Percentiles rank a stretch among this genome's conserved stretches.
phyloP scores from a whole-genome alignment of 108 stramenopile genomes.

The Fistulifera solaris region DNA sequence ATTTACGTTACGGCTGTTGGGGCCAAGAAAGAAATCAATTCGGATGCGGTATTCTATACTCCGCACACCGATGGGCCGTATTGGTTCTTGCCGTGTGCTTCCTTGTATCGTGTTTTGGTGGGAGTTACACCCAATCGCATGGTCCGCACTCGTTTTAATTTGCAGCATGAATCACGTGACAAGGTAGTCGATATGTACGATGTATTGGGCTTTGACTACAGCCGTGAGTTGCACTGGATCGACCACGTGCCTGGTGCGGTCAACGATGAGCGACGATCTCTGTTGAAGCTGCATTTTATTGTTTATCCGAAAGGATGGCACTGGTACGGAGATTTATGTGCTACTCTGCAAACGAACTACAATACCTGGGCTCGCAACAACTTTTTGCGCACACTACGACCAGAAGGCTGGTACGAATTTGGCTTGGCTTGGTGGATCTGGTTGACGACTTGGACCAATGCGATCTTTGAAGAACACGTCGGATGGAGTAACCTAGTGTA shows the following conservation, averaged over 20 bases:
- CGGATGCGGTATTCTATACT: constrained; percentile 44
- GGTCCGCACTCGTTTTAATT: constrained; percentile 45
- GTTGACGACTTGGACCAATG: constrained; percentile 37
- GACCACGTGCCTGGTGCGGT: constrained; percentile 36
- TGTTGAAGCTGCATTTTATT: constrained; percentile 43
- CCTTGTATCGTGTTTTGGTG: constrained; percentile 41
- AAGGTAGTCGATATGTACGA: constrained; percentile 33
- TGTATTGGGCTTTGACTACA: constrained; percentile 46
- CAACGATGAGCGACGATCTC: constrained; percentile 38
- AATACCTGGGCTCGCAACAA: constrained; percentile 50
- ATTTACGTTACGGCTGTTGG: constrained; percentile 51
- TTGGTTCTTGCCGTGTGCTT: constrained; percentile 39
- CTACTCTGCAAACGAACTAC: constrained; percentile 29
- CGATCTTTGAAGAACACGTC: constrained; percentile 28
- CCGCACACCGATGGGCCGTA: constrained; percentile 43
- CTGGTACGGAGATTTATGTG: constrained; percentile 30
- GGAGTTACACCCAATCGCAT: constrained; percentile 45
- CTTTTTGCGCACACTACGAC: constrained; percentile 37
- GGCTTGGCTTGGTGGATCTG: constrained; percentile 49
- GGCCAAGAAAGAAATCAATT: constrained; percentile 33
- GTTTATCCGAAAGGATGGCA: constrained; percentile 58
- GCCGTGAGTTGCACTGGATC: constrained; percentile 52
- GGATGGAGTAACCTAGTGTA: constrained; percentile 43
- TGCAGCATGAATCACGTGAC: constrained; percentile 37
- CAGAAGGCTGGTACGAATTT: constrained; percentile 19